Percentiles rank a stretch among this genome's conserved stretches.
These are phyloP conservation scores for Fomitopsis palustris DNA, from an alignment of 1,284 basidiomycete species.

Conservation along the genomic window DNA sequence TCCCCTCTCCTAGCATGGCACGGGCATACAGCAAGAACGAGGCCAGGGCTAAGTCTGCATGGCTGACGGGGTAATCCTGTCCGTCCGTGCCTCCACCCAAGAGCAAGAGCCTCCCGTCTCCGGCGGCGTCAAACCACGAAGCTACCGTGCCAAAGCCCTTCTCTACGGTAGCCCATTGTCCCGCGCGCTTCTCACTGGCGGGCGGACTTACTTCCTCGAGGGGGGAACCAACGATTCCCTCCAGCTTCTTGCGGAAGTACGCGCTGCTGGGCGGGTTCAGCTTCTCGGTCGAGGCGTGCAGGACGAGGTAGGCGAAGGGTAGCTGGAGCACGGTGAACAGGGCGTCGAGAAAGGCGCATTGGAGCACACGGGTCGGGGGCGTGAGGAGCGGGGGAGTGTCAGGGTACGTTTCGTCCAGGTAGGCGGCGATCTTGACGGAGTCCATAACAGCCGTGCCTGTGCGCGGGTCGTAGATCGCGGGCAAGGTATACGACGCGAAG, in stretches of 20 bases:
- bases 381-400: conserved; percentile 22
- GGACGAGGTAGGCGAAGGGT: too few species aligned
- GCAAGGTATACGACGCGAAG: too few species aligned
- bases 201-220: too few species aligned
- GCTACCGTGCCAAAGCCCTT: not conserved
- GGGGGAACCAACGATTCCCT: too few species aligned
- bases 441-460: conserved; percentile 26
- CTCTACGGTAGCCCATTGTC: too few species aligned
- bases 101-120: conserved; percentile 22
- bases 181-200: too few species aligned
- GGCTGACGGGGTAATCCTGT: conserved; percentile 28
- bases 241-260: too few species aligned
- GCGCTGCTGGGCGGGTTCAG: too few species aligned
- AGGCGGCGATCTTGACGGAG: conserved; percentile 29
- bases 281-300: too few species aligned
- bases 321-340: too few species aligned
- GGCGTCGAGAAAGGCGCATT: conserved; percentile 27
- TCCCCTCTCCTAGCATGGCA: conserved; percentile 30
- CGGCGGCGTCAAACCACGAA: not conserved
- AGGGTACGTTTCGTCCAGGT: conserved; percentile 33
- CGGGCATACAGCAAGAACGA: conserved; percentile 28
- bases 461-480: conserved; percentile 23
- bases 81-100: conserved; percentile 17
- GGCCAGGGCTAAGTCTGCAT: conserved; percentile 34
- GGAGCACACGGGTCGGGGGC: conserved; percentile 23